Conservation (phyloP, 2,329 filamentous ascomycete species). For the Trichoderma gracile region DNA sequence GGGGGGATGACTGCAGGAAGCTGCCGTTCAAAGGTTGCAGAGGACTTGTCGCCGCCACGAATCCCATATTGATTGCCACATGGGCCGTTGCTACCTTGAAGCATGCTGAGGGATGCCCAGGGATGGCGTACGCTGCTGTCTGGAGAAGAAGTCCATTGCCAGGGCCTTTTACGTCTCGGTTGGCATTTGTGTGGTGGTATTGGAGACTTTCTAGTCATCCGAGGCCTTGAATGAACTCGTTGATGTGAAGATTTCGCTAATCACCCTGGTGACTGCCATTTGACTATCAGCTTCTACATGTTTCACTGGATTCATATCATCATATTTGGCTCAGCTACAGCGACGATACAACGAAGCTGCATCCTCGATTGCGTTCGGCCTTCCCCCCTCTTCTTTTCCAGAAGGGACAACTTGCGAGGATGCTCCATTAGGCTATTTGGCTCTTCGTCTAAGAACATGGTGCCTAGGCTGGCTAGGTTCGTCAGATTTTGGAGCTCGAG, state of each 20-base stretch:
- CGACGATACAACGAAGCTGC: too few species aligned
- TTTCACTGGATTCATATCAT: neutral
- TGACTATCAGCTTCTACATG: too few species aligned
- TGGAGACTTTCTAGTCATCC: neutral
- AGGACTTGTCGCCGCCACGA: neutral
- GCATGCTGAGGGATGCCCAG: too few species aligned
- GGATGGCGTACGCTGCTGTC: neutral
- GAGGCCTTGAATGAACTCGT: neutral
- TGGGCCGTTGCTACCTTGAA: neutral
- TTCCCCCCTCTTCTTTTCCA: neutral
- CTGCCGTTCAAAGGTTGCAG: slow-evolving; percentile 1
- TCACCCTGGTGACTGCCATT: neutral
- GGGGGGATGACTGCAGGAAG: slow-evolving; percentile 17
- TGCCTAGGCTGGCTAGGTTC: neutral
- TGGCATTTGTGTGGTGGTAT: neutral
- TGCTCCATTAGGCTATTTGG: neutral
- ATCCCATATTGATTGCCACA: neutral
- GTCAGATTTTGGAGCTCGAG: neutral
- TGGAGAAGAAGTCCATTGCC: neutral
- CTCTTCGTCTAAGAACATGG: neutral
- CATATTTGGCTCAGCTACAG: neutral
- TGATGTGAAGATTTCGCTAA: neutral
- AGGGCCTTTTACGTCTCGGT: neutral
- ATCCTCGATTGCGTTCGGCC: neutral
- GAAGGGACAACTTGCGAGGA: neutral